These are phyloP conservation scores for Venturia oleaginea DNA, from an alignment of 2,329 filamentous ascomycete species.

Conservation along the genomic window DNA sequence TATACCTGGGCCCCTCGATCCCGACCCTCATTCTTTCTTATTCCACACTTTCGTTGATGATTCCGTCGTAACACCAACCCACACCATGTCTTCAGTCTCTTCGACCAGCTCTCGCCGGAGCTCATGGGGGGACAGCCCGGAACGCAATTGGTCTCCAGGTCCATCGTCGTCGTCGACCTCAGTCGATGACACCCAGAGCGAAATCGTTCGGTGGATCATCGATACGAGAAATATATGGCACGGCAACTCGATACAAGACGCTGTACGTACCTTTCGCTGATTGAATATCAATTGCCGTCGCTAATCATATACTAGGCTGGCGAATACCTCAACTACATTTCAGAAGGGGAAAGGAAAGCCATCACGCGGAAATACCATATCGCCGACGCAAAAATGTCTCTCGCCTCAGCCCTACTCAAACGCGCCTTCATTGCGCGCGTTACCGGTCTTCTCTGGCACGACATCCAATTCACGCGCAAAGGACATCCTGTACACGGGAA, in stretches of 20 bases:
- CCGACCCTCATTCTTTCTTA: neutral
- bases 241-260: slow-evolving; percentile 34
- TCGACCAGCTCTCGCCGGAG: slow-evolving; percentile 9
- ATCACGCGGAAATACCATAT: slow-evolving; percentile 56
- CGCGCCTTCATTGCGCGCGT: slow-evolving; percentile 56
- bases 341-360: slow-evolving; percentile 44
- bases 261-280: slow-evolving; percentile 20
- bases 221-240: slow-evolving; percentile 41
- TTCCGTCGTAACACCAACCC: neutral
- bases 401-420: slow-evolving; percentile 66
- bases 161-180: slow-evolving; percentile 6
- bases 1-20: neutral
- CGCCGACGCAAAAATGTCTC: slow-evolving; percentile 64
- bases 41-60: neutral
- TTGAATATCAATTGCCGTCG: neutral
- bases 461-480: slow-evolving; percentile 47
- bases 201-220: slow-evolving; percentile 34
- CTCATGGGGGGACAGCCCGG: neutral
- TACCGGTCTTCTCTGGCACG: slow-evolving; percentile 51
- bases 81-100: slow-evolving; percentile 11
- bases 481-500: slow-evolving; percentile 43
- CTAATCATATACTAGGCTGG: slow-evolving; percentile 26
- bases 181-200: neutral
- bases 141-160: slow-evolving; percentile 4
- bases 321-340: slow-evolving; percentile 34